Base-by-base conservation (phyloP, 768 basidiomycete species). In the Pleurotus salmoneostramineus region DNA sequence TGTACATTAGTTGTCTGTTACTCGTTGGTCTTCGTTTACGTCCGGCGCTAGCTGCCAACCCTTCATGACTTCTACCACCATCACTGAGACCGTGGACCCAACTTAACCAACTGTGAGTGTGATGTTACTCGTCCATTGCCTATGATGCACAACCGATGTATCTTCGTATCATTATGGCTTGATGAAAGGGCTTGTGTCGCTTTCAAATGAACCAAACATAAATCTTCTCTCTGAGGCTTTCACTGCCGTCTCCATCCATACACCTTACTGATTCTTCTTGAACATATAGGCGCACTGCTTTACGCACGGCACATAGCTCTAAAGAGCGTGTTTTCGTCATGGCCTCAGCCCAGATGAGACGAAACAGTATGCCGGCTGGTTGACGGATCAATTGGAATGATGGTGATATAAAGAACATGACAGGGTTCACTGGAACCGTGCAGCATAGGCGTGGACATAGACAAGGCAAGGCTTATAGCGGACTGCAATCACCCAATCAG, bases 161-260 rank as follows among this genome's bases (percentile, higher is more conserved):
- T 55, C 52, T 12, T 32, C 7, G 35, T 21, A 55, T n/a, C n/a
- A 42, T 43, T 55, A 27, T 27, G 21, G 21, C 32, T 40, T 43
- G 52, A 55, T 40, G 52, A 42, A 27, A 43, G 52, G 52, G 21
- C 21, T 31, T n/a, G 4, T 14, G 52, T 32, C 52, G 52, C 52
- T 42, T 40, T 42, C 52, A 17, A 55, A 43, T 17, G 52, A 55
- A 14, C 21, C n/a, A 27, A 15, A 17, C 36, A 44, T 21, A 52
- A 27, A 55, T 55, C 52, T 55, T 55, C 52, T 55, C 52, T 55
- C 52, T 55, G 52, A 55, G 21, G 21, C 21, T 27, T 27, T 27
- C 21, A 1, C 21, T 27, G 21, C 21, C 21, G 21, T 27, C 21
- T 27, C 21, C 21, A 27, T 27, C 21, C 21, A 27, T 27, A 27